A percentile compares a stretch with the other conserved stretches of the same genome.
phyloP scores from a whole-genome alignment of 2,329 filamentous ascomycete genomes.

The Exophiala lecanii-corni region DNA sequence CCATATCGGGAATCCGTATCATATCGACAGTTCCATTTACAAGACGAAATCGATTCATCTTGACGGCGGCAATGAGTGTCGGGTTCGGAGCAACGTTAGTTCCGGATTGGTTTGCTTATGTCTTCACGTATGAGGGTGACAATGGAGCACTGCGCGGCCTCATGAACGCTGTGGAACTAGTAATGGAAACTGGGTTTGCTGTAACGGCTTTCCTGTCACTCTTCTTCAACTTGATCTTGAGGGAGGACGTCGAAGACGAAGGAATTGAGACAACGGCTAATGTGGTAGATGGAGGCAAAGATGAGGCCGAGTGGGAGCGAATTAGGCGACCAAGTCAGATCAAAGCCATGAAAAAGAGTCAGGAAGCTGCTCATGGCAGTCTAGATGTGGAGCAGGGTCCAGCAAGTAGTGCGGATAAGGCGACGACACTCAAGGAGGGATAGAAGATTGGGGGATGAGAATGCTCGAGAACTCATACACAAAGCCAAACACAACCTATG shows the following conservation, averaged over 20 bases:
- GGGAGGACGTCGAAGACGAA: constrained; percentile 63
- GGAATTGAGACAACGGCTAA: constrained; percentile 19
- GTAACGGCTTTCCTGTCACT: constrained; percentile 69
- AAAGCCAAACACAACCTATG: too few relatives aligned
- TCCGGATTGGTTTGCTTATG: constrained; percentile 40
- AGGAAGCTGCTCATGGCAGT: constrained; percentile 6
- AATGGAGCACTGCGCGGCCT: constrained; percentile 65
- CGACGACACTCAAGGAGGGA: neutral
- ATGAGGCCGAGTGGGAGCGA: constrained; percentile 21
- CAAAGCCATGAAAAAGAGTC: constrained; percentile 6
- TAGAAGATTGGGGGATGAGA: too few relatives aligned
- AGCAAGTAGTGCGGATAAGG: neutral
- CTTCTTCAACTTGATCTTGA: constrained; percentile 66
- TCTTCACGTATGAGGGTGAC: constrained; percentile 41
- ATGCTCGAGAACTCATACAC: too few relatives aligned
- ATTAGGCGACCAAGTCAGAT: constrained; percentile 14
- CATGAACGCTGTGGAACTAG: constrained; percentile 51
- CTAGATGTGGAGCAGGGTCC: constrained; percentile 7
- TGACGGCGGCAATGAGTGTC: constrained; percentile 57
- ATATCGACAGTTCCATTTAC: constrained; percentile 59
- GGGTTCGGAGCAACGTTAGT: constrained; percentile 52
- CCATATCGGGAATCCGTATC: constrained; percentile 61
- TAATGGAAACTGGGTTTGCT: constrained; percentile 59
- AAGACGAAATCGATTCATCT: constrained; percentile 60
- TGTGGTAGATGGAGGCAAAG: constrained; percentile 14